Conservation (phyloP, 768 basidiomycete species). For the Auricularia sp. region DNA sequence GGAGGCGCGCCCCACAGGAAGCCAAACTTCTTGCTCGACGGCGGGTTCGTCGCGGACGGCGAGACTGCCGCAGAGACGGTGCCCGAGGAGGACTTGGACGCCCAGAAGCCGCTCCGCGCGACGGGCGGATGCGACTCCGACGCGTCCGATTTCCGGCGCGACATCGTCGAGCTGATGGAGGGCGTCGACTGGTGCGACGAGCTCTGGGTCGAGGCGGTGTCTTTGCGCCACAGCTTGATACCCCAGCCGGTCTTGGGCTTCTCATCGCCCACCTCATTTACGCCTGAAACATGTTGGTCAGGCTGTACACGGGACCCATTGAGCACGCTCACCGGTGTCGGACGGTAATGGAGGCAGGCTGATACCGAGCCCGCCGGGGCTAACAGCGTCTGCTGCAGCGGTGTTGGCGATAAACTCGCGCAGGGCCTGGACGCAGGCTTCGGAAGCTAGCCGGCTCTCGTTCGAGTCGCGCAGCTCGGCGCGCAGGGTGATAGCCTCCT, state of each 20-base stretch:
- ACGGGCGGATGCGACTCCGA: neutral
- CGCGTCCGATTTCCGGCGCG: constrained; percentile 1
- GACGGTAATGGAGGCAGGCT: constrained; percentile 15
- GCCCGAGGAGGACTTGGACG: neutral
- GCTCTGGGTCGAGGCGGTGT: neutral
- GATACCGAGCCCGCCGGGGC: constrained; percentile 5
- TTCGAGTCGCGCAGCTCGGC: constrained; percentile 64
- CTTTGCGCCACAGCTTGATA: constrained; percentile 9
- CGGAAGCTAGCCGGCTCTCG: constrained; percentile 81
- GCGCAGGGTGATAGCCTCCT: constrained; percentile 51
- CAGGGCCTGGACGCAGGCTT: constrained; percentile 71
- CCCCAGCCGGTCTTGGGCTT: constrained; percentile 8
- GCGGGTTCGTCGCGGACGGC: neutral
- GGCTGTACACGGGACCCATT: neutral
- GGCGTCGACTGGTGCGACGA: constrained; percentile 1
- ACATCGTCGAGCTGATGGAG: constrained; percentile 5
- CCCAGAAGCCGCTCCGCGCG: constrained; percentile 3
- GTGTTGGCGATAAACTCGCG: constrained; percentile 67
- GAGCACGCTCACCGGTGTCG: constrained; percentile 5
- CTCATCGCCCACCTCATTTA: constrained; percentile 5
- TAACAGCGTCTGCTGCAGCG: constrained; percentile 5
- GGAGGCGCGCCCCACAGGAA: neutral
- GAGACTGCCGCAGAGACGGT: neutral
- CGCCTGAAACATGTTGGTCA: neutral
- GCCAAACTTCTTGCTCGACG: constrained; percentile 1